Evolutionary conservation across 2,329 filamentous ascomycete species (phyloP).

Genomic region (Penicillium sp.): DNA sequence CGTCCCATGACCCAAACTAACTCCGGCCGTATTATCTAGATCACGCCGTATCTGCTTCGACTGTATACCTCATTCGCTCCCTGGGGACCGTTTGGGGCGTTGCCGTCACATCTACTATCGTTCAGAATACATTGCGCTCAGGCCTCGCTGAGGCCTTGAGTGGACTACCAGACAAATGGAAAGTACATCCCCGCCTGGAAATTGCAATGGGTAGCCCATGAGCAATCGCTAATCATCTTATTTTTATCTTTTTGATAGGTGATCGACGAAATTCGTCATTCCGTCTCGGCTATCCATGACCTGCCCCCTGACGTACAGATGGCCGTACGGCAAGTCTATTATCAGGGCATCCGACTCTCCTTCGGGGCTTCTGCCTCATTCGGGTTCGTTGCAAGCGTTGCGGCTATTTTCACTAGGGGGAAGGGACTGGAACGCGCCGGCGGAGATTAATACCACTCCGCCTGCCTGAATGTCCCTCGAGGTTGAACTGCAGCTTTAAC

Average conservation of each 20-base stretch:
- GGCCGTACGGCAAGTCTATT: conserved; percentile 58
- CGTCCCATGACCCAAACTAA: background rate
- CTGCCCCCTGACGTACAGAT: conserved; percentile 58
- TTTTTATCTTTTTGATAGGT: conserved; percentile 45
- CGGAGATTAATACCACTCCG: background rate
- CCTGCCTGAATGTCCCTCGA: too few relatives aligned
- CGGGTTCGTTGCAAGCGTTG: conserved; percentile 50
- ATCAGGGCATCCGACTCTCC: conserved; percentile 56
- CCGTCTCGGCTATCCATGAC: conserved; percentile 54
- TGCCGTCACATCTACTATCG: conserved; percentile 60
- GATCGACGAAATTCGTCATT: conserved; percentile 62
- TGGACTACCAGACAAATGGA: conserved; percentile 57
- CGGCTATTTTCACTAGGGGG: conserved; percentile 48
- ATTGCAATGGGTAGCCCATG: background rate
- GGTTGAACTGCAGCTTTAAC: too few relatives aligned
- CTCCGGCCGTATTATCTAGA: conserved; percentile 40
- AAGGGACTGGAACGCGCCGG: conserved; percentile 28
- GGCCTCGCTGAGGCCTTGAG: conserved; percentile 55
- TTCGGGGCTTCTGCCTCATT: conserved; percentile 57
- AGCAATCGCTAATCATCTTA: conserved; percentile 26
- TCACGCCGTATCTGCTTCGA: conserved; percentile 62
- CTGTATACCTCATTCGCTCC: conserved; percentile 63
- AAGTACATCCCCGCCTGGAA: conserved; percentile 45
- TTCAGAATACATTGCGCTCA: conserved; percentile 60
- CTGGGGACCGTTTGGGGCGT: conserved; percentile 65